phyloP scores from a whole-genome alignment of 176 grass and related monocot species.

The Tillandsia leiboldiana region DNA sequence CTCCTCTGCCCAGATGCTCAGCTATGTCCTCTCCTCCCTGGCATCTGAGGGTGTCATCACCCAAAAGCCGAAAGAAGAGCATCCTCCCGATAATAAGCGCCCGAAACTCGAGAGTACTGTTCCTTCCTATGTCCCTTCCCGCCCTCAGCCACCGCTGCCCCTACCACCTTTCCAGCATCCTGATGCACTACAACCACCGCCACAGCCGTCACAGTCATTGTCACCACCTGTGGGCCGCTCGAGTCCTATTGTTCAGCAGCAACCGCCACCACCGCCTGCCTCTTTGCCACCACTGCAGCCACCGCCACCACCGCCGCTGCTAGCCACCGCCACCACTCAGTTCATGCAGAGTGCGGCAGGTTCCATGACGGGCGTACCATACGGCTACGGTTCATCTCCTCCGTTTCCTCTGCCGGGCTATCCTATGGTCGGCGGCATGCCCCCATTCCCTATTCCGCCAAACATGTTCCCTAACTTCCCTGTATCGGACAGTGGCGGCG shows the following conservation, averaged over 20 bases:
- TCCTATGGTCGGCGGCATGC: neutral
- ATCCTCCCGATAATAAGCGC: slow-evolving; percentile 14
- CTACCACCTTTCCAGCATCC: slow-evolving; percentile 2
- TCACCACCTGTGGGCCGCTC: neutral
- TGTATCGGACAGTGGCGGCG: neutral
- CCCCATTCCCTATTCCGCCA: neutral
- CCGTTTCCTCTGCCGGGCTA: neutral
- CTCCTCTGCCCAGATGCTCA: slow-evolving; percentile 17
- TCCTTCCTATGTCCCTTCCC: neutral
- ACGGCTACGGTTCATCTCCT: slow-evolving; percentile 4
- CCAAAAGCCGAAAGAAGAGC: slow-evolving; percentile 6
- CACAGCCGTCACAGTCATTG: slow-evolving; percentile 1
- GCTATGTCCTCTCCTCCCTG: slow-evolving; percentile 9
- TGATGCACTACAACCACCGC: slow-evolving; percentile 2
- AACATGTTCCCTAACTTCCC: neutral
- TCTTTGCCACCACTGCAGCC: neutral
- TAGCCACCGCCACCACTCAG: neutral
- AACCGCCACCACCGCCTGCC: neutral
- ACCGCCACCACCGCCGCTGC: neutral
- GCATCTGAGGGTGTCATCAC: neutral
- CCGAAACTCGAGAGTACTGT: slow-evolving; percentile 3
- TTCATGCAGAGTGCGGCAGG: slow-evolving; percentile 3
- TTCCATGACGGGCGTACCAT: neutral
- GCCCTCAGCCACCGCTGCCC: neutral
- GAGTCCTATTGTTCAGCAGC: neutral